Percentiles rank a stretch among this genome's conserved stretches.
phyloP scores from a whole-genome alignment of 2,329 filamentous ascomycete species.

The Ophiocordyceps camponoti-leonardi region DNA sequence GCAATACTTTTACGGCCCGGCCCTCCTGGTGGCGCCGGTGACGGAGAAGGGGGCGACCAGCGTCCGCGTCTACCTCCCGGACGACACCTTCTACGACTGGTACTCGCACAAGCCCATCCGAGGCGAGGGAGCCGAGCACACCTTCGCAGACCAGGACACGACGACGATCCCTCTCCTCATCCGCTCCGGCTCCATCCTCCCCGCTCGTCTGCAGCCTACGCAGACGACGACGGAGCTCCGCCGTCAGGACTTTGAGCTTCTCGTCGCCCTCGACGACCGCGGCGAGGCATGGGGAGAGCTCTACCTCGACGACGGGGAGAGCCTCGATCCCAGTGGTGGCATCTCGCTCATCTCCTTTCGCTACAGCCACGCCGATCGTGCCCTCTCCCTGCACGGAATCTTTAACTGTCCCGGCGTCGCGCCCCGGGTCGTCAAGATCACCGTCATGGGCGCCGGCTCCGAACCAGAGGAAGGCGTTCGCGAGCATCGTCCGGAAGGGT shows the following conservation, averaged over 20 bases:
- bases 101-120: conserved; percentile 28
- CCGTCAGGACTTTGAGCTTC: conserved; percentile 49
- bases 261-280: conserved; percentile 46
- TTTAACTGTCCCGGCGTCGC: conserved; percentile 33
- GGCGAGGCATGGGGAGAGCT: conserved; percentile 49
- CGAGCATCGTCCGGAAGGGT: not conserved
- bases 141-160: conserved; percentile 17
- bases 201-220: conserved; percentile 34
- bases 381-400: conserved; percentile 29
- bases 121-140: conserved; percentile 21
- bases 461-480: not conserved
- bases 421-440: conserved; percentile 27
- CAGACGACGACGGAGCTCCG: conserved; percentile 49
- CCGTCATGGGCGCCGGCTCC: conserved; percentile 22
- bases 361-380: conserved; percentile 30
- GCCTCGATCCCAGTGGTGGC: conserved; percentile 36
- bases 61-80: conserved; percentile 30
- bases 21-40: conserved; percentile 30
- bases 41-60: conserved; percentile 23
- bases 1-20: conserved; percentile 33
- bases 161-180: conserved; percentile 48
- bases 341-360: conserved; percentile 39
- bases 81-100: conserved; percentile 32
- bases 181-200: conserved; percentile 47
- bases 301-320: conserved; percentile 66